Percentiles rank a stretch among this genome's conserved stretches.
These are phyloP conservation scores for Pseudopyricularia javanii DNA, from an alignment of 2,329 filamentous ascomycete species.

Conservation along the genomic window DNA sequence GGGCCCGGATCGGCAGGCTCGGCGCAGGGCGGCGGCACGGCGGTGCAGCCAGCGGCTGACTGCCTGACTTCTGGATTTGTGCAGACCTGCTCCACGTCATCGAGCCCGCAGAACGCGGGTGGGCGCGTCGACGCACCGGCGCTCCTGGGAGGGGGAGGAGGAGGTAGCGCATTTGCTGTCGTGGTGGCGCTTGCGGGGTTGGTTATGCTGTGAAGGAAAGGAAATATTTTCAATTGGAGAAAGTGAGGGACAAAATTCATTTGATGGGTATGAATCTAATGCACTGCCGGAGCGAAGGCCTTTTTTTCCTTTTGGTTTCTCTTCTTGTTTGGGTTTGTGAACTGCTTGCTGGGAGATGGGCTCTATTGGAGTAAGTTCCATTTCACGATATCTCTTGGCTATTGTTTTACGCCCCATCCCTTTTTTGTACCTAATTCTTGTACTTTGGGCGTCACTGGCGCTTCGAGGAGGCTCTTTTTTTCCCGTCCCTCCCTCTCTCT, in stretches of 20 bases:
- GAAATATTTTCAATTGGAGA: background rate
- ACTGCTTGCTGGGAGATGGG: no score
- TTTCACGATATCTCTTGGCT: no score
- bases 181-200: constrained; percentile 20
- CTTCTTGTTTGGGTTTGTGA: background rate
- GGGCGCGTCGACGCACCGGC: constrained; percentile 7
- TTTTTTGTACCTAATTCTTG: no score
- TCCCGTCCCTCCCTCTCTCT: no score
- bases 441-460: background rate
- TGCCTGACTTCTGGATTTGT: constrained; percentile 27
- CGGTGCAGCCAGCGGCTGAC: constrained; percentile 8
- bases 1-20: constrained; percentile 10
- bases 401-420: no score
- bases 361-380: no score
- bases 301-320: background rate
- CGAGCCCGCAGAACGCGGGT: constrained; percentile 13
- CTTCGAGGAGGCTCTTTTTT: background rate
- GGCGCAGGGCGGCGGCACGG: constrained; percentile 7
- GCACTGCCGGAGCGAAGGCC: background rate
- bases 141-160: constrained; percentile 12
- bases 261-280: background rate
- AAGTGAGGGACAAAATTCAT: background rate
- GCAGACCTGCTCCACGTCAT: constrained; percentile 26
- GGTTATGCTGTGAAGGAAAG: constrained; percentile 14
- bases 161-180: constrained; percentile 23